Base-by-base conservation (phyloP, 805 yeast species). In the Kuraishia ogatae region DNA sequence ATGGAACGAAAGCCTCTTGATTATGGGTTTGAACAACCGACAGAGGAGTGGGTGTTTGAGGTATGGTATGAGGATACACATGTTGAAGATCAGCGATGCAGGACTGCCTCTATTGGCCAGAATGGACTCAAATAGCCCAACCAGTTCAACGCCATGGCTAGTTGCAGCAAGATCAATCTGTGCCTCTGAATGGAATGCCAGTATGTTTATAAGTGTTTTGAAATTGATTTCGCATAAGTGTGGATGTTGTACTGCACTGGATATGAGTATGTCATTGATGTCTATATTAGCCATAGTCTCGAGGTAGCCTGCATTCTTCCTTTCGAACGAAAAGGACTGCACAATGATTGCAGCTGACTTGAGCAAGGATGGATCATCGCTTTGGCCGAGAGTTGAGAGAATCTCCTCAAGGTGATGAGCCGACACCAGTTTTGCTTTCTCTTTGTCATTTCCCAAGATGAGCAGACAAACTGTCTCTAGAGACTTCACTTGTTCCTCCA, bases 381-480 rank as follows among this genome's bases (percentile, higher is more conserved):
- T 60, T 2, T 49, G 20, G 6, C 54, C 52, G 19, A 67, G 51
- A 13, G 60, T 53, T 1, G 54, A 26, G 13, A 59, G 47, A 22
- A 62, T 51, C 17, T 57, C 53, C 8, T 53, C 50, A 28, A 65
- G 58, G 15, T 51, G 23, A 6, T 53, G 54, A 20, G 48, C 28
- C 2, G 39, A 49, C 11, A 56, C 53, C 35, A 66, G 46, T 29
- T 55, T 58, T 17, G 52, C 51, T 50, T 67, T 68, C 50, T 62
- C 64, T 54, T 62, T 62, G 57, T 67, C 71, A 51, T 68, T 68
- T 15, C 71, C 71, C 52, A 68, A 50, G 17, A 64, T 59, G 11
- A 59, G 57, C 11, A 58, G 35, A 47, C 62, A 64, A 20, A 66
- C 22, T 2, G 54, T 15, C n/a, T 46, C 39, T 49, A 52, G 39